Base-by-base conservation (phyloP, 805 yeast genomes). In the Henningerozyma blattae region DNA sequence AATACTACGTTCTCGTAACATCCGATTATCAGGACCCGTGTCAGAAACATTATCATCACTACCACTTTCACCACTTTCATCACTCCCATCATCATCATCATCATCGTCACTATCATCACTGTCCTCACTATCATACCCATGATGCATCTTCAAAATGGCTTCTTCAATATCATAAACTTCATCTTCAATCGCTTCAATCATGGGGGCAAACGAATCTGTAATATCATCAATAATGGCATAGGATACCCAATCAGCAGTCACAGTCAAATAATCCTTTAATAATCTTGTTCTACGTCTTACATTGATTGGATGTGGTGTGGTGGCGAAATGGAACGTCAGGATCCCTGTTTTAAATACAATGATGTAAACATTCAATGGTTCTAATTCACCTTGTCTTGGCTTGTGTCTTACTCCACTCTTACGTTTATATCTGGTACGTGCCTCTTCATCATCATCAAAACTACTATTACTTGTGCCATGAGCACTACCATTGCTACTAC, bases 121-220 rank as follows among this genome's bases (percentile, higher is more conserved):
- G 18, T 54, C 53, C 30, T 62, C 66, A 20, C 64, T 63, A 18
- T 48, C 67, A 22, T 64, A 71, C 1, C 79, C 77, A 15, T 86
- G 77, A 54, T 89, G 93, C 89, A 91, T 79, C 36, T 70, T 68
- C 46, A 91, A 62, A 34, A 91, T 89, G 3, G 87, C 81, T 48
- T 89, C 95, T 50, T 91, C 98, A 41, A 91, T 91, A n/a, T 75
- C 70, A 52, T 86, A 85, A 16, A 91, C 97, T 48, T 91, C 98
- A 38, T 77, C 85, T 52, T 91, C 97, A 34, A 91, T 87, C 31
- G 89, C 73, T 38, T 84, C 93, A 41, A 91, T 87, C 79, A 91
- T 75, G 3, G 98, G 98, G 1, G 94, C 97, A 64, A 84, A 91
- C 0, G 94, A 94, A 64, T 91, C 98, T 0, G 96, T 89, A 42